A percentile compares a stretch with the other conserved stretches of the same genome.
Evolutionary conservation across 2,329 filamentous ascomycete genomes (phyloP).

Genomic region (Apiospora arundinis): DNA sequence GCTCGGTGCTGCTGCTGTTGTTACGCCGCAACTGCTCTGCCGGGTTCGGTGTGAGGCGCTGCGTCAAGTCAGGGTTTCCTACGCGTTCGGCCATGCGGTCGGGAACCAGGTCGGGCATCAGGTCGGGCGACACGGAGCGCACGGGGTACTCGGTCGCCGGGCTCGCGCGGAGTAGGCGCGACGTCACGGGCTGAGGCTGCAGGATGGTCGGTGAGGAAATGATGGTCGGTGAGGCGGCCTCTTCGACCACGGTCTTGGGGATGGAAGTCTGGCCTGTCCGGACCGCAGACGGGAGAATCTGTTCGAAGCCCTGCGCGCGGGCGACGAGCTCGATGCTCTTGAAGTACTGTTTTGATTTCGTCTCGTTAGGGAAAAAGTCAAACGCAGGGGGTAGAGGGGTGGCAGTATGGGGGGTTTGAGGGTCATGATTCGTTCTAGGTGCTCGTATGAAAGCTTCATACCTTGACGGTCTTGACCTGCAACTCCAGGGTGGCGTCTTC

Average conservation of each 20-base stretch:
- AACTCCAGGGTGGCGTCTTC: constrained; percentile 78
- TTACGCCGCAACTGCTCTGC: constrained; percentile 32
- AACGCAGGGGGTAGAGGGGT: background rate
- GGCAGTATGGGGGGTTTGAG: background rate
- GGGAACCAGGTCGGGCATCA: constrained; percentile 63
- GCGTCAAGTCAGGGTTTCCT: constrained; percentile 51
- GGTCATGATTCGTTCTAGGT: background rate
- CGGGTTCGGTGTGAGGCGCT: constrained; percentile 40
- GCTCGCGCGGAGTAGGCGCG: constrained; percentile 58
- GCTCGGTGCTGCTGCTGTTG: constrained; percentile 38
- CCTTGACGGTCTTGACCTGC: constrained; percentile 75
- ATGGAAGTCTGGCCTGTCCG: constrained; percentile 55
- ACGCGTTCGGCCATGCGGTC: constrained; percentile 68
- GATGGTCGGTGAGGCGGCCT: constrained; percentile 44
- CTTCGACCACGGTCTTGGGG: constrained; percentile 48
- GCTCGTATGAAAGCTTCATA: constrained; percentile 35
- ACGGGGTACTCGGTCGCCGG: constrained; percentile 62
- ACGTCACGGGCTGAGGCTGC: constrained; percentile 62
- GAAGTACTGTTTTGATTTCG: constrained; percentile 62
- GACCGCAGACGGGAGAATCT: constrained; percentile 62
- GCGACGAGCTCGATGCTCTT: constrained; percentile 74
- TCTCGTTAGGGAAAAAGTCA: background rate
- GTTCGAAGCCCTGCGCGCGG: constrained; percentile 61
- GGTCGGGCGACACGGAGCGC: constrained; percentile 62
- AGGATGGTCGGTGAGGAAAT: constrained; percentile 50